Evolutionary conservation across 1,284 basidiomycete genomes (phyloP), one percentile per base, ranked within the genome.

Genomic region (Irpex sp.): DNA sequence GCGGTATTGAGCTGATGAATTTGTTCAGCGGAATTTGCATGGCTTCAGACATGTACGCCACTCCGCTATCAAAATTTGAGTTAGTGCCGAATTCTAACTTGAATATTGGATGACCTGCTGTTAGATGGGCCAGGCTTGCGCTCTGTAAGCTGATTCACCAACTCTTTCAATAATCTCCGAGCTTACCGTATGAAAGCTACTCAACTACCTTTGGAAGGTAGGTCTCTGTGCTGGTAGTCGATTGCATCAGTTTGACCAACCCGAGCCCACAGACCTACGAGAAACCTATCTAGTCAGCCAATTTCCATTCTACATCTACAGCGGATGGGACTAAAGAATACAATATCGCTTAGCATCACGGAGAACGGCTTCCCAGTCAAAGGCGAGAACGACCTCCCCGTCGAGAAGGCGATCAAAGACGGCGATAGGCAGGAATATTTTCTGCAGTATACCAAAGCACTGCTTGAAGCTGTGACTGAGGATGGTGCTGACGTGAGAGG

Each of bases 281-380:
- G 49, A 78, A 79, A 67, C 87, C 89, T 0, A 88, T 93, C 66
- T 89, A 85, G 85, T 84, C 58, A 48, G 81, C 68, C 49, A n/a
- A 44, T 13, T 48, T 52, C 52, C 15, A 5, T 37, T 36, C 2
- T 47, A 13, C 1, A n/a, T 44, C 26, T 37, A 7, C 57, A 13
- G 44, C 15, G 17, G 37, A 21, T 15, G 19, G 13, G 13, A 11
- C 58, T 19, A 17, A n/a, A n/a, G 47, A 57, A 15, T 26, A 26
- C 26, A 26, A n/a, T 31, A 44, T 63, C 40, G 44, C 37, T 3
- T 26, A 2, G 13, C 15, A 17, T 38, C 8, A 90, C 87, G 3
- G 87, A 91, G 74, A 90, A 91, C 71, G 89, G 89, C 0, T 92
- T 89, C 70, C 80, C 88, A 1, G 85, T 85, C 64, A 88, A 86